Conservation (phyloP, 805 yeast genomes). For the Candida stauntonica region DNA sequence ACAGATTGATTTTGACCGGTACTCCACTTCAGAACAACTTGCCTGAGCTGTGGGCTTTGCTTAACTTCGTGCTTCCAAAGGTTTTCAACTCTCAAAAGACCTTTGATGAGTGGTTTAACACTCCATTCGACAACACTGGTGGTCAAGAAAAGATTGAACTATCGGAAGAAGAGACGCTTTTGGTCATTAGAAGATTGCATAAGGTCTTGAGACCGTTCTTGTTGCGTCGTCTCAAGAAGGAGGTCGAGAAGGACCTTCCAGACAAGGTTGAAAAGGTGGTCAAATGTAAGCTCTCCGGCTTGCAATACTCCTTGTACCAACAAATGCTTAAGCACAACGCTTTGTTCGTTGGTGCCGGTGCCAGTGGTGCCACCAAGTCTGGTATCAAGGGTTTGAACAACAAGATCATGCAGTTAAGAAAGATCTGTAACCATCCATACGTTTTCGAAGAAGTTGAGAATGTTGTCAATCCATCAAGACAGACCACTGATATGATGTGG, state of each 20-base stretch:
- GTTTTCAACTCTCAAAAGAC: conserved; percentile 83
- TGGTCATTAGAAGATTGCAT: conserved; percentile 80
- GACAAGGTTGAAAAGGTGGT: conserved; percentile 79
- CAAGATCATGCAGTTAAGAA: conserved; percentile 79
- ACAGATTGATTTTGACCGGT: conserved; percentile 80
- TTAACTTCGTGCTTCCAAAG: conserved; percentile 78
- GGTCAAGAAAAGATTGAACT: conserved; percentile 74
- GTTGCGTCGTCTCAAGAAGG: conserved; percentile 77
- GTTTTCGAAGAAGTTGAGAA: conserved; percentile 81
- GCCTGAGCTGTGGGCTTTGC: conserved; percentile 82
- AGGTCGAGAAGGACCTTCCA: conserved; percentile 83
- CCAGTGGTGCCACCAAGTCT: conserved; percentile 41
- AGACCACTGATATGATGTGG: conserved; percentile 66
- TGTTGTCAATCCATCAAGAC: conserved; percentile 56
- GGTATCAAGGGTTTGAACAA: conserved; percentile 78
- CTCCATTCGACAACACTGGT: conserved; percentile 84
- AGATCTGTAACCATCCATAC: conserved; percentile 84
- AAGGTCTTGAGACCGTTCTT: conserved; percentile 83
- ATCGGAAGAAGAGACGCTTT: conserved; percentile 80
- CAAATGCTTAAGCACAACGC: conserved; percentile 74
- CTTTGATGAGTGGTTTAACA: conserved; percentile 87
- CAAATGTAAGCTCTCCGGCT: conserved; percentile 71
- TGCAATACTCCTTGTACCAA: conserved; percentile 66
- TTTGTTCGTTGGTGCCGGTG: conserved; percentile 62
- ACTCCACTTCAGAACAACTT: conserved; percentile 82